Evolutionary conservation across 2,329 filamentous ascomycete genomes (phyloP).

Genomic region (Claviceps capensis): DNA sequence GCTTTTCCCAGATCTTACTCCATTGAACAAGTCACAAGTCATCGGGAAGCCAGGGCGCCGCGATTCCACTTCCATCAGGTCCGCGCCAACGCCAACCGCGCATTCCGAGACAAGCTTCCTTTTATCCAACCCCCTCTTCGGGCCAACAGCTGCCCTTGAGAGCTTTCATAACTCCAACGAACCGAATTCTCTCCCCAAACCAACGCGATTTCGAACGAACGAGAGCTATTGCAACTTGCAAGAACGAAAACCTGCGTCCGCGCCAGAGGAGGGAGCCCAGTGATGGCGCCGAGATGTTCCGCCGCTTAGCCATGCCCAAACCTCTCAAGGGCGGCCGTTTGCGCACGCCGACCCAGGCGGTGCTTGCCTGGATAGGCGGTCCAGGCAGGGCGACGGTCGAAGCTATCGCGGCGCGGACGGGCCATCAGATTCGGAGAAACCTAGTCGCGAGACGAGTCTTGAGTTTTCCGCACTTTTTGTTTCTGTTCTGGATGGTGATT

Average conservation of each 20-base stretch:
- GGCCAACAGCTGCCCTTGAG: background rate
- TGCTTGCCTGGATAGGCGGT: constrained; percentile 24
- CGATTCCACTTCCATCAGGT: background rate
- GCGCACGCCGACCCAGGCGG: background rate
- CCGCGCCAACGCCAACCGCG: background rate
- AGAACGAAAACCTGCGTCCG: background rate
- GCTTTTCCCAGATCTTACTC: background rate
- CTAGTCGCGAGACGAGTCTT: constrained; percentile 37
- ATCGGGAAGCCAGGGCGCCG: background rate
- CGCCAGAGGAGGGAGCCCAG: constrained; percentile 5
- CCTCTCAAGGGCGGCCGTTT: constrained; percentile 3
- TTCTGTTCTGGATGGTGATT: constrained; percentile 60
- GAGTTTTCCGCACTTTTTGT: constrained; percentile 53
- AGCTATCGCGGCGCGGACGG: constrained; percentile 15
- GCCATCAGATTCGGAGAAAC: constrained; percentile 24
- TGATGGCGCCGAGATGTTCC: constrained; percentile 19
- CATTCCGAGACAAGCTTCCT: background rate
- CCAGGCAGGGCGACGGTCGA: constrained; percentile 24
- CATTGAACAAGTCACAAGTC: background rate
- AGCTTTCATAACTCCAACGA: background rate
- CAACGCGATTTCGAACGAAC: background rate
- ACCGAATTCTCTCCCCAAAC: background rate
- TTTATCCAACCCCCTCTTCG: background rate
- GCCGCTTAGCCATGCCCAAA: constrained; percentile 4
- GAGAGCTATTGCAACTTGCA: background rate